Evolutionary conservation across 257 asterid species (phyloP), one percentile per base, ranked within the genome.

Genomic region (Verbascum thapsus): DNA sequence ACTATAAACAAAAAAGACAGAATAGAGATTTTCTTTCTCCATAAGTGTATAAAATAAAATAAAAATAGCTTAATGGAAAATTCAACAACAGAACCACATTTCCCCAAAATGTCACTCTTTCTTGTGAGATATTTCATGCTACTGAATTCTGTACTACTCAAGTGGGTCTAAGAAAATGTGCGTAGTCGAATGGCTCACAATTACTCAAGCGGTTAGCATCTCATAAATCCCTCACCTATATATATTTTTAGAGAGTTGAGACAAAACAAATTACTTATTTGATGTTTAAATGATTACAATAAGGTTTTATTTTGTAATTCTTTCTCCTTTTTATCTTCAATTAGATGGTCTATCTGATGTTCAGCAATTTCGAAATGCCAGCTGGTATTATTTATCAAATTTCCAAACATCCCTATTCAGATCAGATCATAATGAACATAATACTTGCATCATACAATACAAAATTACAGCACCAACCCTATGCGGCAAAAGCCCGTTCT

Each of bases 381-480:
- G 44, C 53, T 44, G 60, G 35, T 55, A 35, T 53, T 32, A 44
- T 20, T 10, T 9, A 71, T 44, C 59, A 53, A 64, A 40, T 59
- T 67, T 43, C 45, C 17, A n/a, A 55, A 16, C 10, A 17, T 13
- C 45, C 58, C 63, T 17, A 54, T 19, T 20, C 10, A n/a, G 30
- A 59, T 53, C 67, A 65, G 35, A 58, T 12, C 63, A 23, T 22
- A 55, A 47, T 20, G 22, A 41, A 32, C 52, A 50, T 11, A 5
- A 58, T 44, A 23, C 37, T 59, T 8, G 50, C 59, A 61, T 53
- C 50, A 22, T 16, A 7, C 57, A 60, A 42, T 55, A 12, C 20
- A 49, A 66, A 47, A 35, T 22, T 12, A 63, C 8, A 42, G 40
- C 52, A 42, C 51, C 75, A n/a, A 68, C 4, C 63, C 10, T 23